A percentile compares a stretch with the other conserved stretches of the same genome.
These are phyloP conservation scores for Fusarium nelsonii DNA, from an alignment of 2,329 filamentous ascomycete genomes.

Conservation along the genomic window DNA sequence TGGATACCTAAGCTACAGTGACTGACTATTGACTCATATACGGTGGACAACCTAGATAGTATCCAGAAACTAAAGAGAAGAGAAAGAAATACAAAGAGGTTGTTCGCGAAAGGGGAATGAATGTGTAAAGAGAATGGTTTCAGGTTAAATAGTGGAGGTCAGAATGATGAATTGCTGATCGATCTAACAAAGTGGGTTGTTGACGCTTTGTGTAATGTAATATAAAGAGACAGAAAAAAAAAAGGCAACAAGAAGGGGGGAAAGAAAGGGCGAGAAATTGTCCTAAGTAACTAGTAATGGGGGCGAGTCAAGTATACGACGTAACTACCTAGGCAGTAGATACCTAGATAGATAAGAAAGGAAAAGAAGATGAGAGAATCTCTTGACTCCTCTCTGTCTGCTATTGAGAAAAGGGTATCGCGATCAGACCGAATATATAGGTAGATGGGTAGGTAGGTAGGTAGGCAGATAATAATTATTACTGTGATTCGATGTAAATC, in stretches of 20 bases:
- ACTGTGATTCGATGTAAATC: conserved; percentile 5
- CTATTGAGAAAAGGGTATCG: not conserved
- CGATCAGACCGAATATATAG: not conserved
- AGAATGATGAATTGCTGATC: conserved; percentile 6
- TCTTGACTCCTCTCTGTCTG: not conserved
- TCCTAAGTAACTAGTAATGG: not conserved
- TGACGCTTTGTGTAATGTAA: conserved; percentile 16
- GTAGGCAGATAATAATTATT: too few species aligned
- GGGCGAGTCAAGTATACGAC: not conserved
- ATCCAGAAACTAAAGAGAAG: not conserved
- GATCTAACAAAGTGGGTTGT: conserved; percentile 17
- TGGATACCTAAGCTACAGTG: not conserved
- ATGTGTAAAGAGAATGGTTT: conserved; percentile 7
- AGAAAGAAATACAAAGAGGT: not conserved
- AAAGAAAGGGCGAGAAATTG: not conserved
- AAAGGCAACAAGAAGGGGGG: not conserved
- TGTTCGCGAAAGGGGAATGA: not conserved
- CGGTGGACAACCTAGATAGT: not conserved
- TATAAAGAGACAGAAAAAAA: not conserved
- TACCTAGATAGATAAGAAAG: not conserved
- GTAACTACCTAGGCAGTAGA: not conserved
- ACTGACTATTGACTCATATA: not conserved
- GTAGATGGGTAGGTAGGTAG: not conserved
- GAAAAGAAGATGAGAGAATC: conserved; percentile 12
- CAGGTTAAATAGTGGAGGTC: conserved; percentile 1